phyloP scores from a whole-genome alignment of 768 basidiomycete species.

The Boletus speciosus region DNA sequence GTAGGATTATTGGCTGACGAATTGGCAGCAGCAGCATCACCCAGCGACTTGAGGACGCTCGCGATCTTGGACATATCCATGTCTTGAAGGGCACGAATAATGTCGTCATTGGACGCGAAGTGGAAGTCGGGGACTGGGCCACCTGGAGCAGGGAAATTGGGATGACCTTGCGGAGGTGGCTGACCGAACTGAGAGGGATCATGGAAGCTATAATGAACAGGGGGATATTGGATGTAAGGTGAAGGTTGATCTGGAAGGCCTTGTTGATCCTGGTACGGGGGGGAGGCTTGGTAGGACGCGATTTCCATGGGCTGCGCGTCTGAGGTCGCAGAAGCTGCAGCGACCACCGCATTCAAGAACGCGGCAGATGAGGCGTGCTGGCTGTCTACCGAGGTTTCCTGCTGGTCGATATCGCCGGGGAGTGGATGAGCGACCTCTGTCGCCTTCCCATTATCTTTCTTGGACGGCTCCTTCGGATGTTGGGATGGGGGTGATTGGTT shows the following conservation, averaged over 20 bases:
- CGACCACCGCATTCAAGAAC: constrained; percentile 62
- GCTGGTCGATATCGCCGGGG: constrained; percentile 27
- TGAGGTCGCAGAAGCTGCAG: constrained; percentile 55
- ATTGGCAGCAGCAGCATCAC: constrained; percentile 51
- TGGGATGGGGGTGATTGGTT: constrained; percentile 1
- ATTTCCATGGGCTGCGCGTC: constrained; percentile 30
- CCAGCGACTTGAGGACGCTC: constrained; percentile 59
- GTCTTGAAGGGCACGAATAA: constrained; percentile 68
- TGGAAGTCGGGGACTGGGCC: constrained; percentile 35
- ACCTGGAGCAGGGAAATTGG: constrained; percentile 21
- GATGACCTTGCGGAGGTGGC: constrained; percentile 27
- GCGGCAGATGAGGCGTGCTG: constrained; percentile 52
- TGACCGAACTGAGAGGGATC: constrained; percentile 27
- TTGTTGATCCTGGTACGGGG: constrained; percentile 34
- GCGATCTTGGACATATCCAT: constrained; percentile 68
- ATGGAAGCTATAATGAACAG: constrained; percentile 28
- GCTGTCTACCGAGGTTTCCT: constrained; percentile 26
- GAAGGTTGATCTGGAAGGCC: constrained; percentile 25
- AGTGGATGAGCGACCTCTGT: constrained; percentile 34
- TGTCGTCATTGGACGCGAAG: constrained; percentile 64
- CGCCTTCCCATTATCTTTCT: constrained; percentile 35
- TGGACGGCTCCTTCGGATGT: constrained; percentile 14
- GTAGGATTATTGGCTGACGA: constrained; percentile 23
- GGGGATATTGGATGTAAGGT: constrained; percentile 30
- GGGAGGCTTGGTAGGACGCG: constrained; percentile 28